Base-by-base conservation (phyloP, 495 filamentous ascomycete species). In the Talaromyces stipitatus region DNA sequence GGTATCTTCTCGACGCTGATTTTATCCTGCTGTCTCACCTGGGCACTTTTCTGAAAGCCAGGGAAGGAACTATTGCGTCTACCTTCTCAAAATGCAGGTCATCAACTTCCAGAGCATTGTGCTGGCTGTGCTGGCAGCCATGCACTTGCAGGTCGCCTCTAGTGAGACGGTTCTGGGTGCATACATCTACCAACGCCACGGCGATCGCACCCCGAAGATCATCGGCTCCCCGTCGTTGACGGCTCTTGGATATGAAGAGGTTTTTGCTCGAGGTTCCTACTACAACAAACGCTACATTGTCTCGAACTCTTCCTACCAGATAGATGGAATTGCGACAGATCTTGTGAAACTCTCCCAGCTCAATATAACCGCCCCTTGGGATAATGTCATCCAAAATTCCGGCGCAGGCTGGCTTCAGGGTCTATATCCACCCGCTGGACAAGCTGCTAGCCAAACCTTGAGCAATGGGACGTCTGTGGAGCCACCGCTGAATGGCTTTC, bases 181-280 rank as follows among this genome's bases (percentile, higher is more conserved):
- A 14, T 85, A 82, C 64, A 78, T 86, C 63, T 86, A 82, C 66
- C 73, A 81, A 16, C 81, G 83, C 23, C 83, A 86, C 72, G 83
- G 84, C 29, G 84, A 86, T 61, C 78, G 84, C n/a, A 83, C 82
- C 0, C 59, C 82, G 1, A 85, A 85, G 62, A 62, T 74, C 1
- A 66, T 74, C n/a, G 72, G 78, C 14, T 78, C 74, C 28, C 72
- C 81, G 27, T 66, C 75, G 57, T 66, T 87, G 59, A 86, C 83
- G 24, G 70, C 78, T 36, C 72, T 86, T 33, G 84, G 84, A 18
- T 85, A 84, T 63, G 64, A 62, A 7, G 76, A 91, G 67, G 71
- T 88, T 61, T 85, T 79, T 60, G 69, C 73, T 50, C 70, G 82
- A 9, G 84, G 83, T 14, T 71, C 80, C 18, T 86, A 79, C 73